Evolutionary conservation across 345 rosid species (phyloP).

Genomic region (Aurinia saxatilis): DNA sequence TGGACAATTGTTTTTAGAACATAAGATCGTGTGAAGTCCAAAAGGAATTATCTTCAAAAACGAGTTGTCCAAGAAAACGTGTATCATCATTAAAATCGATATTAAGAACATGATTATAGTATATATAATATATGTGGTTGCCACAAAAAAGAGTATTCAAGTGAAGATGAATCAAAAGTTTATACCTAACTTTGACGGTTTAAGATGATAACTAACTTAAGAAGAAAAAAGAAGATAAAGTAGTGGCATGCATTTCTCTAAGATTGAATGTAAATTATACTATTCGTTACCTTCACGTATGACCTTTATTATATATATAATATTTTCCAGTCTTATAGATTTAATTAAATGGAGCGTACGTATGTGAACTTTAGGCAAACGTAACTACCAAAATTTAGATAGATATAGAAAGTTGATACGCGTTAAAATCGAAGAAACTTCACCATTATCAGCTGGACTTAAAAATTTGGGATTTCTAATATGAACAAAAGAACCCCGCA

Average conservation of each 20-base stretch:
- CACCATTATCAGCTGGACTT: too few species aligned
- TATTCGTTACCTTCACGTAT: neutral
- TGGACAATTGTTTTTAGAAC: constrained; percentile 12
- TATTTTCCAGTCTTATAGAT: neutral
- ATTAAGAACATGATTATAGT: constrained; percentile 2
- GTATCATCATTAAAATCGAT: neutral
- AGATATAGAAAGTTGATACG: neutral
- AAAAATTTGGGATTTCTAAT: too few species aligned
- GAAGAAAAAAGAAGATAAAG: neutral
- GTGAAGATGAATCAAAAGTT: constrained; percentile 10
- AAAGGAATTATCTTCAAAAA: constrained; percentile 15
- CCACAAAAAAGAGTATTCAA: neutral
- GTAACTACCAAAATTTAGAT: neutral
- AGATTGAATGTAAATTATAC: neutral
- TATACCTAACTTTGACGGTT: constrained; percentile 30
- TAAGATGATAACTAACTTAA: constrained; percentile 18
- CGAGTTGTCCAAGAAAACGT: constrained; percentile 26
- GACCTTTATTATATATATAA: neutral
- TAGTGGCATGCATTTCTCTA: constrained; percentile 4
- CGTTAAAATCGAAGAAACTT: neutral
- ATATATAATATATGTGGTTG: constrained; percentile 16
- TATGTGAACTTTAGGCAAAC: too few species aligned
- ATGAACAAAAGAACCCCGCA: too few species aligned
- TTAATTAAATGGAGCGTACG: too few species aligned
- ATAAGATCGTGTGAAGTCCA: constrained; percentile 17